A percentile compares a stretch with the other conserved stretches of the same genome.
These are phyloP conservation scores for Xylaria castorea DNA, from an alignment of 495 filamentous ascomycete species.

Conservation along the genomic window DNA sequence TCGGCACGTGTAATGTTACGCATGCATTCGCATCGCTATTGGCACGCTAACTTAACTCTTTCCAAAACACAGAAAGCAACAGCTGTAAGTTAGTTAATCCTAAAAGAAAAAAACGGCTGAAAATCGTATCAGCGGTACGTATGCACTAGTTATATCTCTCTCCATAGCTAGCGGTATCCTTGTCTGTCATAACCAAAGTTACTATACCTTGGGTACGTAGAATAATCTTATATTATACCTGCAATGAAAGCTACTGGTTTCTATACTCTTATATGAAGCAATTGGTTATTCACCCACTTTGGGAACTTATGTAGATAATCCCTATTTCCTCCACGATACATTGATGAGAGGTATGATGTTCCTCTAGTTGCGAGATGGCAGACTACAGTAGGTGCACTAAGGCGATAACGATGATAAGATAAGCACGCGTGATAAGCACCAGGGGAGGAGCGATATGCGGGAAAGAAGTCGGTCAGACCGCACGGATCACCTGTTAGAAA, in stretches of 20 bases:
- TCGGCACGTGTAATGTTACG: conserved; percentile 9
- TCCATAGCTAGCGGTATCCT: too few relatives aligned
- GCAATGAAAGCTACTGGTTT: not conserved
- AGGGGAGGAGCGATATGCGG: not conserved
- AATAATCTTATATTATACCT: not conserved
- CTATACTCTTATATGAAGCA: too few relatives aligned
- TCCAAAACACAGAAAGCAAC: not conserved
- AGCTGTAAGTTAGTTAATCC: not conserved
- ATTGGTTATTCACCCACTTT: too few relatives aligned
- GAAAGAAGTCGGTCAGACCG: not conserved
- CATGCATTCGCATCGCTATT: not conserved
- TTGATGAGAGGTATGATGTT: too few relatives aligned
- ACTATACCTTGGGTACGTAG: not conserved
- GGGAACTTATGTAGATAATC: too few relatives aligned
- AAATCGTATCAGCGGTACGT: not conserved
- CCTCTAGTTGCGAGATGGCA: too few relatives aligned
- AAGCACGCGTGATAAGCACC: not conserved
- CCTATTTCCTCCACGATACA: too few relatives aligned
- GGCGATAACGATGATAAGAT: not conserved
- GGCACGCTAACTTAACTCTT: not conserved
- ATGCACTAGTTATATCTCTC: too few relatives aligned
- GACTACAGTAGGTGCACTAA: not conserved
- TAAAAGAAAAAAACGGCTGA: not conserved
- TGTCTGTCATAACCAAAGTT: too few relatives aligned
- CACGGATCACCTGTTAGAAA: conserved; percentile 5